These are phyloP conservation scores for Aspergillus alliaceus DNA, from an alignment of 2,329 filamentous ascomycete genomes.

Conservation along the genomic window DNA sequence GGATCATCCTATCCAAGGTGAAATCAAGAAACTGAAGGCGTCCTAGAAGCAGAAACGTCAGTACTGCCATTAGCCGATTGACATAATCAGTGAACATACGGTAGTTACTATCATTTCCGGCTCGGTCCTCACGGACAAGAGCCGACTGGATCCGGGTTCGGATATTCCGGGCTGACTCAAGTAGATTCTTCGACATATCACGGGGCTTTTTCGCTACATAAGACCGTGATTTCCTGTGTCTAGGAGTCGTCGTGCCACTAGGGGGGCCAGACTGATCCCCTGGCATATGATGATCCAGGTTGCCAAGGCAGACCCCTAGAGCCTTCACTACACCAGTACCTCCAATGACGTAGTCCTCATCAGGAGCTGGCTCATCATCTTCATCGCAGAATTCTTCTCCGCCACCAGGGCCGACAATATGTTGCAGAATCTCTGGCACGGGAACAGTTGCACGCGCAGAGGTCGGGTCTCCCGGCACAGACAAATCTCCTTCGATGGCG, in stretches of 20 bases:
- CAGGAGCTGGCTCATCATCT: constrained; percentile 69
- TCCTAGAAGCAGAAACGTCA: constrained; percentile 44
- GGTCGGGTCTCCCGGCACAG: constrained; percentile 46
- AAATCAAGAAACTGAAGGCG: constrained; percentile 83
- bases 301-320: constrained; percentile 83
- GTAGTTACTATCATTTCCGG: constrained; percentile 73
- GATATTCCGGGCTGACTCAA: constrained; percentile 87
- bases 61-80: neutral
- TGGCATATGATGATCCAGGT: constrained; percentile 60
- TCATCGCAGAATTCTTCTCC: constrained; percentile 53
- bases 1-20: constrained; percentile 87
- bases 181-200: constrained; percentile 88
- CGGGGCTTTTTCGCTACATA: constrained; percentile 68
- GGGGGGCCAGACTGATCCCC: constrained; percentile 43
- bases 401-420: constrained; percentile 75
- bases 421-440: constrained; percentile 81
- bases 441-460: constrained; percentile 50
- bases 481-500: constrained; percentile 62
- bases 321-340: constrained; percentile 95
- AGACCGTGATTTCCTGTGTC: constrained; percentile 50
- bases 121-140: constrained; percentile 69
- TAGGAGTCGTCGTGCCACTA: constrained; percentile 56
- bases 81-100: constrained; percentile 56
- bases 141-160: constrained; percentile 79
- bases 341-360: constrained; percentile 94